Base-by-base conservation (phyloP, 257 asterid genomes). In the Nemophila menziesii region DNA sequence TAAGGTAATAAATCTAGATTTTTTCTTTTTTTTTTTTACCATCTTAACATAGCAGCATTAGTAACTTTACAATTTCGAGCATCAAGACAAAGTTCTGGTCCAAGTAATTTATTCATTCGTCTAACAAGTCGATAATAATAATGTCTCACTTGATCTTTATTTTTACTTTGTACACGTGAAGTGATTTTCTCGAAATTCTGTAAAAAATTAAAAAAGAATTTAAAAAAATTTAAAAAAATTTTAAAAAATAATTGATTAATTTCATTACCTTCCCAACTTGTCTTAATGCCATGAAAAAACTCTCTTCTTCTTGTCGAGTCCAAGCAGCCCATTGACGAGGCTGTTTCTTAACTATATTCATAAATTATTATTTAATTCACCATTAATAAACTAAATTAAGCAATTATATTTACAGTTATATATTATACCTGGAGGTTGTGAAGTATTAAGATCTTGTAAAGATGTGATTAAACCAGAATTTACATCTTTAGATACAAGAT, bases 241-340 rank as follows among this genome's bases (percentile, higher is more conserved):
- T 22, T n/a, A 36, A 47, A 11, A 43, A 50, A 63, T 39, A 43
- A n/a, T n/a, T 27, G 43, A 52, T 37, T 41, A 46, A 36, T 57
- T 27, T 52, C 22, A 54, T 69, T 69, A 66, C 99, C 99, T 90
- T 90, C 66, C 99, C 99, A 75, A 81, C 92, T 73, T 77, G 99
- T 47, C 99, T 94, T 52, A 90, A 64, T 38, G 94, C 99, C 49
- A 76, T 60, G 56, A 85, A 90, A 65, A 90, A 90, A 54, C 92
- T 79, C 65, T 90, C 99, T 67, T 90, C 99, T 69, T 90, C 99
- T 51, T 85, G 89, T 47, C 92, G 94, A 33, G 99, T 90, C 99
- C 99, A 90, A 60, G 99, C 99, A 67, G 99, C 99, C 99, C 99
- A 90, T 67, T 79, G 96, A 33, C 99, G 90, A 7, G 99, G 78